These are phyloP conservation scores for Chalciporus sp. DNA, from an alignment of 1,284 basidiomycete species.

Conservation along the genomic window DNA sequence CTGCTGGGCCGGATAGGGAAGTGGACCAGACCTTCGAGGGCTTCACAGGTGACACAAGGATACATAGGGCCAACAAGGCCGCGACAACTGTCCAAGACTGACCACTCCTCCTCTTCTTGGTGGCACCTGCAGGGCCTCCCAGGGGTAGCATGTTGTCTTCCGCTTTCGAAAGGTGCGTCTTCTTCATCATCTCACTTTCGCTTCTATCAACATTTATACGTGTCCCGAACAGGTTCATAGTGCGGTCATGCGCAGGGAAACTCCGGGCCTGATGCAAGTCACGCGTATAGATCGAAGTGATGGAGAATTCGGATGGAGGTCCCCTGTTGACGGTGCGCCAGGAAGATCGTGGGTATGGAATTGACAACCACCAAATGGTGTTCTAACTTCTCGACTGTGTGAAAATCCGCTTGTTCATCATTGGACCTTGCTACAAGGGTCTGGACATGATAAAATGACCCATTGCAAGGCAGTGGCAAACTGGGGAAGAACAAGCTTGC, in stretches of 20 bases:
- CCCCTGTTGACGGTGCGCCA: not conserved
- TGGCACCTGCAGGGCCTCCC: not conserved
- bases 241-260: not conserved
- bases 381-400: not conserved
- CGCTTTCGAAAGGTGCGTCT: not conserved
- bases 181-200: not conserved
- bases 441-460: too few species aligned
- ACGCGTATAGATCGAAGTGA: not conserved
- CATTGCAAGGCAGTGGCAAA: too few species aligned
- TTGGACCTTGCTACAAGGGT: too few species aligned
- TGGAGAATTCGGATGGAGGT: not conserved
- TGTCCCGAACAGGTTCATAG: slow-evolving; percentile 2
- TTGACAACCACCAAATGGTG: not conserved
- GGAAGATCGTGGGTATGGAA: not conserved
- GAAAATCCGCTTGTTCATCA: too few species aligned
- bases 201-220: slow-evolving; percentile 8
- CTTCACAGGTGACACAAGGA: slow-evolving; percentile 20
- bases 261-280: not conserved
- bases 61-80: slow-evolving; percentile 22
- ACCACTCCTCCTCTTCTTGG: slow-evolving; percentile 9
- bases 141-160: slow-evolving; percentile 7
- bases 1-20: not conserved
- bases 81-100: slow-evolving; percentile 18
- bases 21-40: slow-evolving; percentile 2
- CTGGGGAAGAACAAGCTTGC: too few species aligned